Evolutionary conservation across 164 flowering plant species (phyloP), one percentile per base, ranked within the genome.

Genomic region (Kalanchoe fedtschenkoi): DNA sequence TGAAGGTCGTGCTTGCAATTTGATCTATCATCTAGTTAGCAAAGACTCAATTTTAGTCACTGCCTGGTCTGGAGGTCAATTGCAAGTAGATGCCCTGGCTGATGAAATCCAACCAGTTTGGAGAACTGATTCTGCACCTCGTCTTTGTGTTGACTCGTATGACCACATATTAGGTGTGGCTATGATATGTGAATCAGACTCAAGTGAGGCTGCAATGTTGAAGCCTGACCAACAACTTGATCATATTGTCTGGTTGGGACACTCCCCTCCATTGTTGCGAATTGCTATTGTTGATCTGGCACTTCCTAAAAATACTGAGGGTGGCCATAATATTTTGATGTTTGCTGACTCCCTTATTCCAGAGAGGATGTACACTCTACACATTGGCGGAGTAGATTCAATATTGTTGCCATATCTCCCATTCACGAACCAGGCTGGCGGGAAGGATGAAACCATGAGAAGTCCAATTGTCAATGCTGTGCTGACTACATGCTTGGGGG

Each of bases 101-200:
- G 97, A 90, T 80, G 97, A 90, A 75, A 76, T 88, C 44, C 96
- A 88, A 68, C 91, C 97, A 22, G 79, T 86, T n/a, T 93, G 99
- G 99, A 81, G 63, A 56, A 62, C 64, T 58, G 83, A 79, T 55
- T 74, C 68, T 37, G 77, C 80, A 44, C 95, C 97, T 60, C 88
- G 86, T 37, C 62, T 93, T 37, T 71, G 78, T 69, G 76, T 84
- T 71, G 84, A 84, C 72, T 74, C 83, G 33, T 62, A 71, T 61
- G 78, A 78, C 35, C 74, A 54, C 35, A 77, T 88, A 32, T 66
- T 68, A 44, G 87, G 91, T 53, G 71, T 84, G 61, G 97, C 99
- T 46, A 90, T 93, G 99, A 90, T 93, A 64, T 90, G 96, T 66
- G 97, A 90, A 62, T 72, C 92, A 53, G 66, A 58, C 62, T n/a